Conservation (phyloP, 1,284 basidiomycete species). For the Anthracocystis setariae region DNA sequence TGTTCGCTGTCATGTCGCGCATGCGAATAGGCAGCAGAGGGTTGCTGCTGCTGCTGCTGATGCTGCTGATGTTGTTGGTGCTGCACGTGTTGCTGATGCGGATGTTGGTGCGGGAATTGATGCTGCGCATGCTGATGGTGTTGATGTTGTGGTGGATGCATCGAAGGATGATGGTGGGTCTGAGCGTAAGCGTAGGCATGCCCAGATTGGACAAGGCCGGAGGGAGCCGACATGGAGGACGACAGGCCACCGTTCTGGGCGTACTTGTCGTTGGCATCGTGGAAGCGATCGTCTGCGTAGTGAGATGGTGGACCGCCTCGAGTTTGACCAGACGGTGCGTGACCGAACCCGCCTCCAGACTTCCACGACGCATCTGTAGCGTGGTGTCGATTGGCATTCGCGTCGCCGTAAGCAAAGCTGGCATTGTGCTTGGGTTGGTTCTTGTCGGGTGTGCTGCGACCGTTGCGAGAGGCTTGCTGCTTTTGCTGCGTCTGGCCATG, state of each 20-base stretch:
- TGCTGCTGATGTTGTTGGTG: constrained; percentile 20
- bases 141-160: constrained; percentile 20
- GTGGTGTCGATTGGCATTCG: constrained; percentile 14
- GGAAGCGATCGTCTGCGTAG: constrained; percentile 39
- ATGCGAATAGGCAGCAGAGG: constrained; percentile 11
- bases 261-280: constrained; percentile 18
- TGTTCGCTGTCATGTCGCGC: constrained; percentile 27
- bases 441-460: constrained; percentile 28
- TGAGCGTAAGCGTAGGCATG: constrained; percentile 22
- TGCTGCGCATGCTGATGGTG: constrained; percentile 16
- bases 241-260: constrained; percentile 22
- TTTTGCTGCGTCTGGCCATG: constrained; percentile 7
- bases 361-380: constrained; percentile 24
- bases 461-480: constrained; percentile 18
- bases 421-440: constrained; percentile 22
- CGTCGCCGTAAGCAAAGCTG: constrained; percentile 13
- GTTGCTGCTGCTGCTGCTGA: constrained; percentile 13
- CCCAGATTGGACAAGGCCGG: constrained; percentile 30
- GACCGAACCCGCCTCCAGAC: constrained; percentile 13
- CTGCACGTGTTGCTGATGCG: constrained; percentile 11
- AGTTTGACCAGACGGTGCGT: constrained; percentile 1
- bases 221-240: constrained; percentile 38
- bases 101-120: constrained; percentile 12
- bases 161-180: constrained; percentile 18
- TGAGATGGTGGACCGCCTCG: constrained; percentile 13